phyloP scores from a whole-genome alignment of 2,329 filamentous ascomycete species.

The Arthroderma sp. region DNA sequence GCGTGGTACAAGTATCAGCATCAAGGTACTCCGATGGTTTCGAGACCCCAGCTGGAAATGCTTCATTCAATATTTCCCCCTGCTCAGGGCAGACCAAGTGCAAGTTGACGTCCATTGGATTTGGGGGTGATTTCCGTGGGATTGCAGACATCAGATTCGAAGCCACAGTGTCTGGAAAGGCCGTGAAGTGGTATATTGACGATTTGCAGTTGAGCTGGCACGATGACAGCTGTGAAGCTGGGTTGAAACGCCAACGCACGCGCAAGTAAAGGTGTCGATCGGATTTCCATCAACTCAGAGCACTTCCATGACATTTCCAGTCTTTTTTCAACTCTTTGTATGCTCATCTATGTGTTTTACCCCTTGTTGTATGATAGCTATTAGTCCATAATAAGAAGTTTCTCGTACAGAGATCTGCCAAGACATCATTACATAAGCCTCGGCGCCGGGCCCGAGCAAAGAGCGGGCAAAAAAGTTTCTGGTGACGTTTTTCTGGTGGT shows the following conservation, averaged over 20 bases:
- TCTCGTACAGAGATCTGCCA: no score
- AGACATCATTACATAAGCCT: no score
- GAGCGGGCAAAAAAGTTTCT: no score
- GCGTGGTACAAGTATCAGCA: constrained; percentile 28
- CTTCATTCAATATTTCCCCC: constrained; percentile 29
- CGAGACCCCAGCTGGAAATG: constrained; percentile 20
- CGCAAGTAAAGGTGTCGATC: not conserved
- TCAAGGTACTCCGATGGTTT: constrained; percentile 29
- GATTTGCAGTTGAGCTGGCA: constrained; percentile 36
- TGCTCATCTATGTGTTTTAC: no score
- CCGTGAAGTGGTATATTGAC: constrained; percentile 36
- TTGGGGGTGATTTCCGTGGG: constrained; percentile 27
- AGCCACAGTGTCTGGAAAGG: constrained; percentile 28
- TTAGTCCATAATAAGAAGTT: no score
- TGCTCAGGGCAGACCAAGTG: constrained; percentile 31
- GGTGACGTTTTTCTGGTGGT: no score
- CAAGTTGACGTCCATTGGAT: constrained; percentile 30
- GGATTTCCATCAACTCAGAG: no score
- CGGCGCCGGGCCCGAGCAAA: no score
- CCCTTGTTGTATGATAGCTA: no score
- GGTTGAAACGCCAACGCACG: constrained; percentile 10
- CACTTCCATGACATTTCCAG: no score
- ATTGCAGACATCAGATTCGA: constrained; percentile 38
- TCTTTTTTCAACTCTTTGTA: no score
- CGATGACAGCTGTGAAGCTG: constrained; percentile 38